Base-by-base conservation (phyloP, 1,284 basidiomycete species). In the Sanghuangporus weigelae region DNA sequence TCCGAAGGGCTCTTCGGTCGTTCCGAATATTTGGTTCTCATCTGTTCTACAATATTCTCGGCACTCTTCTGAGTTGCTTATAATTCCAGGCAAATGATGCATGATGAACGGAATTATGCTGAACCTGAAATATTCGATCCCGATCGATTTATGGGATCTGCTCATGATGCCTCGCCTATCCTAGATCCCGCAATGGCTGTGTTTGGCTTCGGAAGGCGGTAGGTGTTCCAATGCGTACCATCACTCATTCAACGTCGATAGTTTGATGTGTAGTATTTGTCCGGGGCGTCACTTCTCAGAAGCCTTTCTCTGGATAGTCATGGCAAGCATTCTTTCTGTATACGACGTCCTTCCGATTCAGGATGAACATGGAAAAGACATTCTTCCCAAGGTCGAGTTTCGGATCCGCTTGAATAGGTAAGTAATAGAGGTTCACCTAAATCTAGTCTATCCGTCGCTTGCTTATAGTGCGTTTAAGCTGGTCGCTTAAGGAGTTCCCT, bases 201-300 rank as follows among this genome's bases (percentile, higher is more conserved):
- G 5, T 57, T 57, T 23, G 56, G 56, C 14, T 57, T 57, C 36
- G 56, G 56, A 40, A 57, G 56, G 16, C 31, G 56, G 56, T 57
- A 26, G 40, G 58, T 78, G n/a, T 2, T 40, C 19, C 21, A 35
- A 39, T 42, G 2, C 5, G 19, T 3, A 5, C 11, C 12, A 12
- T 42, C 40, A 42, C 0, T 1, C 36, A 19, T 14, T 1, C 5
- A 14, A 58, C 8, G 12, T 12, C 40, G 57, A 42, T 58, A 39
- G 4, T 16, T 58, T 26, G 21, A 3, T 58, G 3, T 11, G 11
- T 23, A 71, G 70, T 39, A 63, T 63, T 31, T 71, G 70, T 54
- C 70, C 69, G n/a, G 70, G 70, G 31, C 60, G 68, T 48, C 53
- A 44, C 39, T 68, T 71, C 49, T 67, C 70, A 7, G 69, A 71